Evolutionary conservation across 768 basidiomycete species (phyloP).

Genomic region (Coprinellus micaceus): DNA sequence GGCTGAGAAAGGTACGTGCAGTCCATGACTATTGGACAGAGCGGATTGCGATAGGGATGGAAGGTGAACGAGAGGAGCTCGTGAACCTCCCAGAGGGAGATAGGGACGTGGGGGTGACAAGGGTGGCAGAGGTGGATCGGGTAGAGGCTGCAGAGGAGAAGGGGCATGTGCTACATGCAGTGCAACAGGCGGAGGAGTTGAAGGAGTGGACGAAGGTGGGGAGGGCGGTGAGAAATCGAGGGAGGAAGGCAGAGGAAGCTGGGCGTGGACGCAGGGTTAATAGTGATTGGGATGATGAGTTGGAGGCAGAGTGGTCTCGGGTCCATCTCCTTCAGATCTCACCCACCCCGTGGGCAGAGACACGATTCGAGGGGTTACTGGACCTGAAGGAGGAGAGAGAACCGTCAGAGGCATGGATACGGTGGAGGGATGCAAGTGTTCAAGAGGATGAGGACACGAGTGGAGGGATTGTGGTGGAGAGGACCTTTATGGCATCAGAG

Average conservation of each 20-base stretch:
- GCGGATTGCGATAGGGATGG: constrained; percentile 4
- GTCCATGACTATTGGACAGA: constrained; percentile 24
- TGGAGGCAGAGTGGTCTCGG: background rate
- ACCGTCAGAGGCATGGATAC: background rate
- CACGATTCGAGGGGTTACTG: background rate
- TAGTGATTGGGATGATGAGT: background rate
- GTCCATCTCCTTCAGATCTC: background rate
- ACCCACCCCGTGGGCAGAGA: background rate
- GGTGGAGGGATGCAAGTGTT: background rate
- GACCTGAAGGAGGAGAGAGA: background rate
- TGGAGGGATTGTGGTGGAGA: background rate
- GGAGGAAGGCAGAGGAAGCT: background rate
- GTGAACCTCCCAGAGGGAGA: background rate
- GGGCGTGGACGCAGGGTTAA: background rate
- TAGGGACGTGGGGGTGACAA: background rate
- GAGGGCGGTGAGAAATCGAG: background rate
- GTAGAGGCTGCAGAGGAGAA: background rate
- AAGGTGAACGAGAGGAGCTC: background rate
- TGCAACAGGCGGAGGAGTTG: background rate
- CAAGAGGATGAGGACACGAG: background rate
- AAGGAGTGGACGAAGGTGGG: no score
- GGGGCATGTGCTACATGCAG: background rate
- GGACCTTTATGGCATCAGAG: no score
- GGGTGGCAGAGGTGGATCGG: background rate
- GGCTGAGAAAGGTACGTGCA: constrained; percentile 18